Conservation (phyloP, 2,329 filamentous ascomycete genomes). For the Monosporascus ibericus region DNA sequence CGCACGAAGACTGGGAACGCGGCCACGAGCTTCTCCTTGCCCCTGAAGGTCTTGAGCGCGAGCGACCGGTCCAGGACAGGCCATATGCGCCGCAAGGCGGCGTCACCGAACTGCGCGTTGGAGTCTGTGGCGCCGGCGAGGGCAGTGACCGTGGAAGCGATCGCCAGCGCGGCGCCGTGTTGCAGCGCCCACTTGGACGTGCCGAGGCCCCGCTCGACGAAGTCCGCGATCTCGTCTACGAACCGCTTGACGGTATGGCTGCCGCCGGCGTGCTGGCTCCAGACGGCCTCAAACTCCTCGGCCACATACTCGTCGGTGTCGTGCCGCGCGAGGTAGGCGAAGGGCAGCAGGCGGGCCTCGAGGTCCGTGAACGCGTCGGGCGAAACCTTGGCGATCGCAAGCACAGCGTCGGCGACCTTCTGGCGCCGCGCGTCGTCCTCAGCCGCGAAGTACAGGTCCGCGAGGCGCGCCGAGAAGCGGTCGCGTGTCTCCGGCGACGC, state of each 20-base stretch:
- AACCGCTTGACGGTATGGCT: conserved; percentile 77
- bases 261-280: conserved; percentile 86
- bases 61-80: conserved; percentile 76
- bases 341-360: conserved; percentile 70
- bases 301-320: conserved; percentile 76
- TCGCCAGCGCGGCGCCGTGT: conserved; percentile 76
- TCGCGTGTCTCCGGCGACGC: conserved; percentile 43
- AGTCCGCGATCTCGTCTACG: conserved; percentile 68
- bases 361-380: conserved; percentile 81
- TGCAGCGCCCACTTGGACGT: conserved; percentile 86
- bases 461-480: conserved; percentile 46
- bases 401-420: conserved; percentile 75
- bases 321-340: conserved; percentile 81
- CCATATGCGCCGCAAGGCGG: conserved; percentile 65
- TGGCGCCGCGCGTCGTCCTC: conserved; percentile 72
- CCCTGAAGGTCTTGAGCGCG: conserved; percentile 83
- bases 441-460: conserved; percentile 71
- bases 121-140: conserved; percentile 53
- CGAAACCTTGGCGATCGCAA: conserved; percentile 77
- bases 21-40: conserved; percentile 79
- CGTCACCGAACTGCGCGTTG: conserved; percentile 49
- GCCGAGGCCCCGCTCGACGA: conserved; percentile 64
- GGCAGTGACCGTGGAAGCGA: conserved; percentile 66
- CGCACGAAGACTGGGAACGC: conserved; percentile 74
- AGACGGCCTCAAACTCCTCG: conserved; percentile 77